Conservation (phyloP, 345 rosid species). For the Eucalyptus tenuipes region DNA sequence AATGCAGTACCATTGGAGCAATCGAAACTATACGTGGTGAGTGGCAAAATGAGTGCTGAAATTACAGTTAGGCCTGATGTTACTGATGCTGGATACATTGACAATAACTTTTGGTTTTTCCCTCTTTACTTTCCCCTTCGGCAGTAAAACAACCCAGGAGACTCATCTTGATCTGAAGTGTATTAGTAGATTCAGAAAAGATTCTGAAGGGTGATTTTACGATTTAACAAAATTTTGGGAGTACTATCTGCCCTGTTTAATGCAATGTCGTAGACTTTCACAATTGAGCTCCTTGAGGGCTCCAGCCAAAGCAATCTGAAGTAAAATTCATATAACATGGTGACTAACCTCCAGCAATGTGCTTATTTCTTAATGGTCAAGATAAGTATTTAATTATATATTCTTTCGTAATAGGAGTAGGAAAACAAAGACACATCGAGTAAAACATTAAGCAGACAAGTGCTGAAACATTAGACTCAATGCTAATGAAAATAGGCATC, state of each 20-base stretch:
- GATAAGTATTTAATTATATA: not conserved
- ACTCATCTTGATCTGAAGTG: not conserved
- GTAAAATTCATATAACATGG: not conserved
- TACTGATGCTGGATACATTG: not conserved
- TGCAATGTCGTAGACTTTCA: not conserved
- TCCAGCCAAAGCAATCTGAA: not conserved
- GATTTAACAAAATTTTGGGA: not conserved
- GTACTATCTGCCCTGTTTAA: not conserved
- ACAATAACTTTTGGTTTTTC: not conserved
- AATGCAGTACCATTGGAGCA: conserved; percentile 96
- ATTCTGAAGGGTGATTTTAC: not conserved
- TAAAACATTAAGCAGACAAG: not conserved
- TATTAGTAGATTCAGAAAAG: not conserved
- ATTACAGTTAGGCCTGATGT: not conserved
- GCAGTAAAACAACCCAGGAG: not conserved
- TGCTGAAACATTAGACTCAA: not conserved
- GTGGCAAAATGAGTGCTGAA: not conserved
- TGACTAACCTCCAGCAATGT: not conserved
- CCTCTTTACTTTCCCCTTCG: not conserved
- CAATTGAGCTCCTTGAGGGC: not conserved
- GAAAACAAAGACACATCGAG: not conserved
- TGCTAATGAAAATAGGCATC: not conserved
- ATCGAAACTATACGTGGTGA: conserved; percentile 70
- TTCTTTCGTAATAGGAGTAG: not conserved
- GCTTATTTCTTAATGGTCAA: not conserved